phyloP scores from a whole-genome alignment of 495 filamentous ascomycete species.

The Lasiosphaeria hispida region DNA sequence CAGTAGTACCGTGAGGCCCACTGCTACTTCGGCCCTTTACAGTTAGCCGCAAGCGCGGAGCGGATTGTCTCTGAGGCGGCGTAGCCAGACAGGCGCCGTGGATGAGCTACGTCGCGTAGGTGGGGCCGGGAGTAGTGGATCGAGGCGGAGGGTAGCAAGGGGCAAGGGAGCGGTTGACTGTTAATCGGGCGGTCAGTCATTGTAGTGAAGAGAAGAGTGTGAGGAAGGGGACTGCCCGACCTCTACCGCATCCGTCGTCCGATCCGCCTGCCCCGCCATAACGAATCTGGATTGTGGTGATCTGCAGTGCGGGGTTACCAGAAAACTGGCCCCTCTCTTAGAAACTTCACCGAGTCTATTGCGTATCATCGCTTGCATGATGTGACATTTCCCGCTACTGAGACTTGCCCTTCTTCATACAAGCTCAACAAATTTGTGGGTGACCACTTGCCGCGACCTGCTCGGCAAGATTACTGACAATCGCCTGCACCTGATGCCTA shows the following conservation, averaged over 20 bases:
- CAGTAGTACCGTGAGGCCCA: too few species aligned
- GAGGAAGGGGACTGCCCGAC: conserved; percentile 2
- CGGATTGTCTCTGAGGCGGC: too few species aligned
- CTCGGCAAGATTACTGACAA: too few species aligned
- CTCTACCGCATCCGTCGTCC: too few species aligned
- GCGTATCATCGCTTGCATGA: background rate
- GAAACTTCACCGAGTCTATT: background rate
- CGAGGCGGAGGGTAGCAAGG: background rate
- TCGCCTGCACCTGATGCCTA: too few species aligned
- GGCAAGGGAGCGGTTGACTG: conserved; percentile 5
- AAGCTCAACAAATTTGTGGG: background rate
- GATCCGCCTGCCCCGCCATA: too few species aligned
- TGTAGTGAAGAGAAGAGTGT: conserved; percentile 3
- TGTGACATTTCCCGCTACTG: background rate
- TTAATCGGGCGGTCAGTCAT: conserved; percentile 6
- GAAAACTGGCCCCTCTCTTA: conserved; percentile 4
- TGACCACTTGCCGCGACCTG: background rate
- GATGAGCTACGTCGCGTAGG: background rate
- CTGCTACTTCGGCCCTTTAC: too few species aligned
- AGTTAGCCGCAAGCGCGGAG: too few species aligned
- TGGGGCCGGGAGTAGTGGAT: background rate
- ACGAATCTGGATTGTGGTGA: too few species aligned
- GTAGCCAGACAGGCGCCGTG: too few species aligned
- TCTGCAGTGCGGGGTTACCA: conserved; percentile 4
- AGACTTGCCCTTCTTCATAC: conserved; percentile 1